phyloP scores from a whole-genome alignment of 2,329 filamentous ascomycete species.

The Bipolaris gigantea region DNA sequence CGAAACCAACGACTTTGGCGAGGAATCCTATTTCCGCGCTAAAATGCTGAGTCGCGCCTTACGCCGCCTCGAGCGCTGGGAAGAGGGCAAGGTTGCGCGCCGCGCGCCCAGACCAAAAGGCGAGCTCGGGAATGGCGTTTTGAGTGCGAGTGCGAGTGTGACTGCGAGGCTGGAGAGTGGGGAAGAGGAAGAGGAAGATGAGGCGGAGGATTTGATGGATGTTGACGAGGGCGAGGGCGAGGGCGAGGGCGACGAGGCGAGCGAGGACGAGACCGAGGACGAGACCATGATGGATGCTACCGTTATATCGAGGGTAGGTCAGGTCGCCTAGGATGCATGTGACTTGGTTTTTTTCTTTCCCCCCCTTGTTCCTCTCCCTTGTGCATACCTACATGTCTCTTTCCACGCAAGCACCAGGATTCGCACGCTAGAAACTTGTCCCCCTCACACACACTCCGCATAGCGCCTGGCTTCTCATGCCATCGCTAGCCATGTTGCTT shows the following conservation, averaged over 20 bases:
- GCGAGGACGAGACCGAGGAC: conserved; percentile 5
- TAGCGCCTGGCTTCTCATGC: too few relatives aligned
- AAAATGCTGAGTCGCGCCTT: conserved; percentile 65
- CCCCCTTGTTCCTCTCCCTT: too few relatives aligned
- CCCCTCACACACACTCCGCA: too few relatives aligned
- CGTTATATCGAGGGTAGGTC: not conserved
- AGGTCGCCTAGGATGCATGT: conserved; percentile 22
- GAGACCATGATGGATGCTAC: conserved; percentile 1
- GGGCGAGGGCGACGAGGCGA: conserved; percentile 12
- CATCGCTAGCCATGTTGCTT: too few relatives aligned
- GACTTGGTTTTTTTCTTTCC: too few relatives aligned
- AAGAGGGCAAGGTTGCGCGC: conserved; percentile 42
- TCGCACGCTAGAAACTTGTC: too few relatives aligned
- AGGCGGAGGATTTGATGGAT: conserved; percentile 13
- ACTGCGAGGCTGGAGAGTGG: conserved; percentile 13
- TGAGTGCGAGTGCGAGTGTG: not conserved
- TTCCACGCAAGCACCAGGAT: too few relatives aligned
- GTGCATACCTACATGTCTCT: too few relatives aligned
- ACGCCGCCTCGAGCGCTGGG: conserved; percentile 72
- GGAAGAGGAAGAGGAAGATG: conserved; percentile 5
- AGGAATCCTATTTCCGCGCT: conserved; percentile 69
- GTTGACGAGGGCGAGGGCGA: conserved; percentile 34
- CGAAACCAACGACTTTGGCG: conserved; percentile 75
- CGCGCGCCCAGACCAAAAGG: conserved; percentile 30
- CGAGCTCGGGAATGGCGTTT: conserved; percentile 5